phyloP scores from a whole-genome alignment of 345 rosid species.

The Euphorbia lathyris region DNA sequence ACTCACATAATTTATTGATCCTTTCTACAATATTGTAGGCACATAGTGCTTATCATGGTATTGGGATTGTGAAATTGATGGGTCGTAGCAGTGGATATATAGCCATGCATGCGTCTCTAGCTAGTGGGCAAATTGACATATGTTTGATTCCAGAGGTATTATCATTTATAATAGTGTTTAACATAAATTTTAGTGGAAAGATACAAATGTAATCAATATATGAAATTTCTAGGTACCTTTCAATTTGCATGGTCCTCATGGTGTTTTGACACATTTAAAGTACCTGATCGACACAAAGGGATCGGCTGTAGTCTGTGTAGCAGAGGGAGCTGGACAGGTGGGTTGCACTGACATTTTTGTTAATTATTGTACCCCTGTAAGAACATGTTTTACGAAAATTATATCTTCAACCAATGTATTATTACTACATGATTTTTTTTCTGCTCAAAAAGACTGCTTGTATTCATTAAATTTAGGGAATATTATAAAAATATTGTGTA shows the following conservation, averaged over 20 bases:
- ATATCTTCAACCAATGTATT: not conserved
- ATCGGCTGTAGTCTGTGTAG: constrained; percentile 93
- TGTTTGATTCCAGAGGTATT: constrained; percentile 98
- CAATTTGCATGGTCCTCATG: constrained; percentile 82
- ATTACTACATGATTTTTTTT: too few relatives aligned
- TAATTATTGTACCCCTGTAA: not conserved
- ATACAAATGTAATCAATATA: constrained; percentile 9
- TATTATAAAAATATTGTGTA: not conserved
- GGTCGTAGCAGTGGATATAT: constrained; percentile 98
- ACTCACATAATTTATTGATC: not conserved
- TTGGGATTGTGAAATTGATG: constrained; percentile 94
- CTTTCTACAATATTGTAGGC: constrained; percentile 42
- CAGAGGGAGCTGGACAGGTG: constrained; percentile 99
- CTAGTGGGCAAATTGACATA: constrained; percentile 94
- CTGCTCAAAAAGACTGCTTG: too few relatives aligned
- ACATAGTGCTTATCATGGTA: constrained; percentile 96
- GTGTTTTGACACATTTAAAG: constrained; percentile 81
- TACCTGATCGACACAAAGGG: constrained; percentile 93
- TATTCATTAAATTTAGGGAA: not conserved
- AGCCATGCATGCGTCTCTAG: constrained; percentile 97
- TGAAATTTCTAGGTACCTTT: constrained; percentile 65
- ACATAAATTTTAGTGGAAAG: not conserved
- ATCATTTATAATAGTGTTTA: not conserved
- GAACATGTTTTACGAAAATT: not conserved
- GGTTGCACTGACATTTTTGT: constrained; percentile 5